A percentile compares a stretch with the other conserved stretches of the same genome.
These are phyloP conservation scores for Pinus taeda DNA, from an alignment of 75 land plant species.

Conservation along the genomic window DNA sequence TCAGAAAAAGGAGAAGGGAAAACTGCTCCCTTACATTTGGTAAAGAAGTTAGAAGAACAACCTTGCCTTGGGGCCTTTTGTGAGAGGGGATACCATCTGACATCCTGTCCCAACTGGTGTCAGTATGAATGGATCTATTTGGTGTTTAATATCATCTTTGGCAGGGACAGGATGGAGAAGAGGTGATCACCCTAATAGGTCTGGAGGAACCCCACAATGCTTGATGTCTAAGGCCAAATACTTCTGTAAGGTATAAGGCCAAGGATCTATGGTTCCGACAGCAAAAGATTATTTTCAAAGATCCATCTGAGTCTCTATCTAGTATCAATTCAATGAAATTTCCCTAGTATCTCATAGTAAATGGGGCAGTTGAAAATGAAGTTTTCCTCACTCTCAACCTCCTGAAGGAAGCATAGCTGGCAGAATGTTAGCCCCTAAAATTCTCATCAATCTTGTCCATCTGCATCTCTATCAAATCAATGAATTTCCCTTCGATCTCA, in stretches of 20 bases:
- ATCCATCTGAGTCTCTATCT: background rate
- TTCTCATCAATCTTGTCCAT: background rate
- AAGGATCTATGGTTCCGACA: background rate
- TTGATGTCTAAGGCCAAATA: background rate
- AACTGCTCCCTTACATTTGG: no score
- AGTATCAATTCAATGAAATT: background rate
- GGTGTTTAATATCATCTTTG: background rate
- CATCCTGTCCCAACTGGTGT: no score
- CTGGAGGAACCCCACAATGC: background rate
- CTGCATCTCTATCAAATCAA: background rate
- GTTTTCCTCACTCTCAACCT: background rate
- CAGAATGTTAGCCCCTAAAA: background rate
- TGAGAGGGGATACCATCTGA: no score
- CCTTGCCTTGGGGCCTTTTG: no score
- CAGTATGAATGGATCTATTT: background rate
- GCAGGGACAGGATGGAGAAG: background rate
- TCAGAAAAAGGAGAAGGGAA: no score
- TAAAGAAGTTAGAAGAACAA: no score
- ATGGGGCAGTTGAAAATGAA: background rate
- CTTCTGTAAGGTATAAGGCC: background rate
- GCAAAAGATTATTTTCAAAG: background rate
- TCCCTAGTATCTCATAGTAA: background rate
- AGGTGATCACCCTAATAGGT: background rate
- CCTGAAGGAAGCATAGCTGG: background rate
- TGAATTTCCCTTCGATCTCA: background rate